These are phyloP conservation scores for Dictyostelium capitatum DNA, from an alignment of 78 protist species.

Conservation along the genomic window DNA sequence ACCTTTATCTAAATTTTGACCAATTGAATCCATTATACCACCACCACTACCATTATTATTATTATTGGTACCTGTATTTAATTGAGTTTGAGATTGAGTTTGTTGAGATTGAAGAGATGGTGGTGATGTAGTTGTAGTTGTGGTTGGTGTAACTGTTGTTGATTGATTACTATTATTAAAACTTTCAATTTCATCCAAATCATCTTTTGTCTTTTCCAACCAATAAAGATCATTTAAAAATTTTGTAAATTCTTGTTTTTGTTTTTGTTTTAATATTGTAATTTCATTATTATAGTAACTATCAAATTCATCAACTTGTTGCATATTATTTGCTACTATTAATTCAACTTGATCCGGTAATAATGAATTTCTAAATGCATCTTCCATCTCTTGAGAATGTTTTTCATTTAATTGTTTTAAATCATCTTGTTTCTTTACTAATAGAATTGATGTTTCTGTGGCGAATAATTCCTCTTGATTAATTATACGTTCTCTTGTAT, in stretches of 20 bases:
- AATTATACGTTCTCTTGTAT: constrained; percentile 56
- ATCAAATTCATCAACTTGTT: constrained; percentile 14
- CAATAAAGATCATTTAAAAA: constrained; percentile 68
- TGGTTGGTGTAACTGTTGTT: background rate
- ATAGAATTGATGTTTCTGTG: constrained; percentile 12
- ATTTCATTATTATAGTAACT: constrained; percentile 27
- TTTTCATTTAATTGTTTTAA: constrained; percentile 29
- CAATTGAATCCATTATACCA: constrained; percentile 50
- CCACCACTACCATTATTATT: constrained; percentile 4
- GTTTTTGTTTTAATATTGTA: constrained; percentile 19
- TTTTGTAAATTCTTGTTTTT: constrained; percentile 53
- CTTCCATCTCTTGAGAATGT: constrained; percentile 64
- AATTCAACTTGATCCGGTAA: constrained; percentile 31
- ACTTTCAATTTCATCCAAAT: constrained; percentile 31
- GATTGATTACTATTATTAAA: background rate
- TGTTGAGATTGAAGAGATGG: background rate
- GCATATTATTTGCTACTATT: constrained; percentile 34
- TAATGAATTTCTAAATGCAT: constrained; percentile 25
- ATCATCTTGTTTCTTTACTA: constrained; percentile 56
- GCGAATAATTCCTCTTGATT: constrained; percentile 74
- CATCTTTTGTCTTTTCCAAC: constrained; percentile 74
- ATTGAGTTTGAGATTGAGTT: background rate
- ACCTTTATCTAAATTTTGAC: constrained; percentile 53
- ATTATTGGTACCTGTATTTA: background rate
- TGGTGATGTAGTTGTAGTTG: background rate